Percentiles rank a stretch among this genome's conserved stretches.
phyloP scores from a whole-genome alignment of 345 rosid species.

The Citrus inodora region DNA sequence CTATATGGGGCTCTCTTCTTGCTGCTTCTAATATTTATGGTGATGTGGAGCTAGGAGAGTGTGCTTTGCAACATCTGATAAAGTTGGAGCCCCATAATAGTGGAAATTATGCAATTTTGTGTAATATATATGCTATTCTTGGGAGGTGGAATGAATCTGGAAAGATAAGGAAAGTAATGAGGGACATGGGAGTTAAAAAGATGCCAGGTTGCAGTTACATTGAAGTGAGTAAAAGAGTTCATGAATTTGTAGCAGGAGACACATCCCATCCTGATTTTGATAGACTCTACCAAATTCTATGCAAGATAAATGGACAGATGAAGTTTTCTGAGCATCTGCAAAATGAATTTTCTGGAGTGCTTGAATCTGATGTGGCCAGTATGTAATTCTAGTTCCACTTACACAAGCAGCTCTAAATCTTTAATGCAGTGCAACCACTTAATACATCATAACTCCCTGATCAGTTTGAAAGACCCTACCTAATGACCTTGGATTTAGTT shows the following conservation, averaged over 20 bases:
- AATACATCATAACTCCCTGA: background rate
- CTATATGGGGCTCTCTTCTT: slow-evolving; percentile 84
- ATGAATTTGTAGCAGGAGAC: slow-evolving; percentile 54
- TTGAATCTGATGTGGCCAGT: slow-evolving; percentile 20
- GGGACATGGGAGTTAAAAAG: slow-evolving; percentile 53
- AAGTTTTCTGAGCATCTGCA: slow-evolving; percentile 21
- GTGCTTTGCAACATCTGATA: slow-evolving; percentile 48
- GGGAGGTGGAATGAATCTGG: slow-evolving; percentile 70
- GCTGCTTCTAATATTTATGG: slow-evolving; percentile 61
- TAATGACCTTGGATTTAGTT: background rate
- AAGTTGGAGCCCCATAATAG: slow-evolving; percentile 70
- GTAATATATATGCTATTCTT: slow-evolving; percentile 45
- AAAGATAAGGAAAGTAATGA: slow-evolving; percentile 58
- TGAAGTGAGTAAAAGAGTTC: slow-evolving; percentile 44
- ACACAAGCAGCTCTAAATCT: background rate
- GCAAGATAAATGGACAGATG: slow-evolving; percentile 34
- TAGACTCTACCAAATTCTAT: slow-evolving; percentile 35
- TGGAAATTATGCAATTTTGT: slow-evolving; percentile 71
- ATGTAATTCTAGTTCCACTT: slow-evolving; percentile 3
- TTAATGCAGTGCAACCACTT: background rate
- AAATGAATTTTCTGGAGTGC: slow-evolving; percentile 12
- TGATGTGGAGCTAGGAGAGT: slow-evolving; percentile 53
- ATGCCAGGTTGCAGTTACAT: slow-evolving; percentile 63
- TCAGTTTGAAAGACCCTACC: background rate
- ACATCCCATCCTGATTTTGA: slow-evolving; percentile 38